A percentile compares a stretch with the other conserved stretches of the same genome.
phyloP scores from a whole-genome alignment of 768 basidiomycete genomes.

The Podaxis mareebaensis region DNA sequence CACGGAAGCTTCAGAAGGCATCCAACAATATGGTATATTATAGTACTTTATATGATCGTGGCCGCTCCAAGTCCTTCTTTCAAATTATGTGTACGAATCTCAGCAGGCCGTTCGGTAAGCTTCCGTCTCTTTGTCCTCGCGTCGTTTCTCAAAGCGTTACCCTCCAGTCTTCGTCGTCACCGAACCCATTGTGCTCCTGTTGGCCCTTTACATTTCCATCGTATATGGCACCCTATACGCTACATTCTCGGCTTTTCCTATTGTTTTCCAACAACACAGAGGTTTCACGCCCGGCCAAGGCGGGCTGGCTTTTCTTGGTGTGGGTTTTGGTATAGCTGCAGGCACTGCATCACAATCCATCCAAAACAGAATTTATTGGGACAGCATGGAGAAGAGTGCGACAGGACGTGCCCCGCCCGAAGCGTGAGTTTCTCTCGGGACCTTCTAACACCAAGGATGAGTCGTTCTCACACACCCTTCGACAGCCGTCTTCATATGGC shows the following conservation, averaged over 20 bases:
- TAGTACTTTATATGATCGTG: constrained; percentile 50
- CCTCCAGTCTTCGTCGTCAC: constrained; percentile 55
- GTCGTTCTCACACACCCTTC: constrained; percentile 1
- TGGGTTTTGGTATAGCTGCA: constrained; percentile 56
- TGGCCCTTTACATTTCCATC: constrained; percentile 60
- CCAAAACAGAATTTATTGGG: constrained; percentile 54
- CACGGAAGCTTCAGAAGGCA: constrained; percentile 39
- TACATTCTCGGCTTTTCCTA: constrained; percentile 62
- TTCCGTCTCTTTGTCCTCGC: not conserved
- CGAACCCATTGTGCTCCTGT: constrained; percentile 62
- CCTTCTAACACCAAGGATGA: not conserved
- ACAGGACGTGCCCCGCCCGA: constrained; percentile 59
- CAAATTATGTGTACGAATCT: constrained; percentile 50
- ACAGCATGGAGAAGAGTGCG: constrained; percentile 46
- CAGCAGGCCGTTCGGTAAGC: constrained; percentile 54
- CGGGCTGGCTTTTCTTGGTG: constrained; percentile 64
- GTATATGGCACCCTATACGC: constrained; percentile 66
- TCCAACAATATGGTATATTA: constrained; percentile 44
- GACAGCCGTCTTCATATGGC: constrained; percentile 58
- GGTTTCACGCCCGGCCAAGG: constrained; percentile 54
- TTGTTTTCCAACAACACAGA: constrained; percentile 55
- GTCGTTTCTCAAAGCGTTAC: not conserved
- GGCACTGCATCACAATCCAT: constrained; percentile 54
- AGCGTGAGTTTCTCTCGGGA: constrained; percentile 38
- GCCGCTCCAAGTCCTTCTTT: constrained; percentile 40